Base-by-base conservation (phyloP, 1,139 yeast species). In the Kurtzmaniella quercitrusa region DNA sequence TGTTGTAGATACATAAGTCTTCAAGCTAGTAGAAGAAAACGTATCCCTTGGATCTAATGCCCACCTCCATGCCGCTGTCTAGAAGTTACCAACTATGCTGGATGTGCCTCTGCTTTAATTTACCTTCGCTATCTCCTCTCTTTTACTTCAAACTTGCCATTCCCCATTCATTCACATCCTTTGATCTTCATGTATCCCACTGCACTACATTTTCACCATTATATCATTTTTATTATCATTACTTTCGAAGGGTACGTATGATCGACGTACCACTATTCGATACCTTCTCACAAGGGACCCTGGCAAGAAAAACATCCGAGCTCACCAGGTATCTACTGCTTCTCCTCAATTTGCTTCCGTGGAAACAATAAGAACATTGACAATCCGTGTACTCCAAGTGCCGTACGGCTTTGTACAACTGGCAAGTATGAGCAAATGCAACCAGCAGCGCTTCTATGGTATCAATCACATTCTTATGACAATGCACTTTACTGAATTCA, bases 391-490 rank as follows among this genome's bases (percentile, higher is more conserved):
- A 42, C 6, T 24, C 25, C n/a, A 16, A 34, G 18, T 33, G 40
- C 18, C 27, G 16, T 16, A 42, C 15, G 10, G 41, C 34, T 17
- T 42, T 42, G 29, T 39, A 42, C 10, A 42, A 27, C 14, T 36
- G 42, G 21, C 45, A 38, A 14, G 45, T 42, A 7, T 19, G 14
- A 10, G 39, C 33, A 37, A 42, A 42, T 34, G 17, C 37, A 17
- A n/a, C 23, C 21, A 21, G 23, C 38, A 36, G 38, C n/a, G 24
- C 23, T 9, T 19, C 27, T 18, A 17, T 24, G 14, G 34, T 15
- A 27, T 42, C 45, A 19, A 42, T 33, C 4, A 42, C 36, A 31
- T 40, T 39, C 12, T 39, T 39, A 11, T 39, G 38, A 24, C 45
- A 42, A 24, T 36, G 27, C 1, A 23, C 9, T 17, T 38, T 25